These are phyloP conservation scores for Colletotrichum spinosum DNA, from an alignment of 2,329 filamentous ascomycete species.

Conservation along the genomic window DNA sequence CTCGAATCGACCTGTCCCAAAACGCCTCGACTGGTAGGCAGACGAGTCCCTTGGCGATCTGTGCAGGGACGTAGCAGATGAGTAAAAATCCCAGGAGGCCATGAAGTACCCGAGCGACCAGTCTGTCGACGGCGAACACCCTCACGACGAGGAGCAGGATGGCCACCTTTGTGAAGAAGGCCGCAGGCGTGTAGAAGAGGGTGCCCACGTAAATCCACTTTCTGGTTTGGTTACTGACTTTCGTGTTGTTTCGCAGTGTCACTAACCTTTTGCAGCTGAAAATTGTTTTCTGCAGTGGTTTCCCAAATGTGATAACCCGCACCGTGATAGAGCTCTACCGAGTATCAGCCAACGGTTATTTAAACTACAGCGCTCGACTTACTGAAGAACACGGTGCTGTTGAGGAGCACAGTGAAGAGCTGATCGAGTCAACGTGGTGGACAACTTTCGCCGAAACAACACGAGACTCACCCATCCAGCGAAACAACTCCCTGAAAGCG, in stretches of 20 bases:
- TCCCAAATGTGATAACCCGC: slow-evolving; percentile 31
- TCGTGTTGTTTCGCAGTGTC: not conserved
- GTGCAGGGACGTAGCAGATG: slow-evolving; percentile 43
- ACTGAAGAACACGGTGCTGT: slow-evolving; percentile 28
- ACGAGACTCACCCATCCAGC: slow-evolving; percentile 28
- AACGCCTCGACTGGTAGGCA: slow-evolving; percentile 41
- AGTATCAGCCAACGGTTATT: not conserved
- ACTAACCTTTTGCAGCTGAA: slow-evolving; percentile 23
- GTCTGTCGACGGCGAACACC: slow-evolving; percentile 44
- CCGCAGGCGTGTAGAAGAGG: slow-evolving; percentile 45
- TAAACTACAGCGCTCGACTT: not conserved
- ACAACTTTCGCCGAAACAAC: not conserved
- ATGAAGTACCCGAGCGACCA: slow-evolving; percentile 42
- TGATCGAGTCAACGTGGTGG: slow-evolving; percentile 6
- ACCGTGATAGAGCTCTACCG: slow-evolving; percentile 23
- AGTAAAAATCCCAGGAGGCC: slow-evolving; percentile 42
- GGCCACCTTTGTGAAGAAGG: slow-evolving; percentile 46
- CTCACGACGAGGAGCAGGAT: slow-evolving; percentile 46
- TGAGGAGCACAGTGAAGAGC: slow-evolving; percentile 29
- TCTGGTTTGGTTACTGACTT: not conserved
- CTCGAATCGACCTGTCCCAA: slow-evolving; percentile 38
- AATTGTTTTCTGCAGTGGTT: slow-evolving; percentile 15
- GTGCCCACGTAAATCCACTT: slow-evolving; percentile 44
- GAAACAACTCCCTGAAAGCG: slow-evolving; percentile 25
- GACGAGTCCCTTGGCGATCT: slow-evolving; percentile 42